These are phyloP conservation scores for Paecilomyces formosus DNA, from an alignment of 2,329 filamentous ascomycete genomes.

Conservation along the genomic window DNA sequence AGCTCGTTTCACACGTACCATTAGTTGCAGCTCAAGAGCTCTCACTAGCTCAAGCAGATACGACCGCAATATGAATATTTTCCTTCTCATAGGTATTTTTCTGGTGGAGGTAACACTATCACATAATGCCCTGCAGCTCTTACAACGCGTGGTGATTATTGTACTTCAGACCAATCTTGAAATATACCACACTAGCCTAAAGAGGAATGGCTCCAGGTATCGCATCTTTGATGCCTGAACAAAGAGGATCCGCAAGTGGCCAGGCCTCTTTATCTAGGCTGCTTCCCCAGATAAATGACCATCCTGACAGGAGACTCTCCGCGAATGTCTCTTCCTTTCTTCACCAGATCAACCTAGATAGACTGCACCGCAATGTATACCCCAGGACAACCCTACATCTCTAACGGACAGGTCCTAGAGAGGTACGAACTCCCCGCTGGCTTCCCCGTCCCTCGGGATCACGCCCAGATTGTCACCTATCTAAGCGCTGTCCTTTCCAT, in stretches of 20 bases:
- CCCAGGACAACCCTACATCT: conserved; percentile 28
- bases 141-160: not conserved
- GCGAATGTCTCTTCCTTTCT: not conserved
- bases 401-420: conserved; percentile 31
- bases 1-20: no score
- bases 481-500: not conserved
- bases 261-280: not conserved
- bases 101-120: not conserved
- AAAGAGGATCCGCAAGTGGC: not conserved
- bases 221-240: not conserved
- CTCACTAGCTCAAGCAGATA: no score
- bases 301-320: not conserved
- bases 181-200: not conserved
- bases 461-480: not conserved
- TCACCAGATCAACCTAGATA: not conserved
- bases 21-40: no score
- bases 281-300: not conserved
- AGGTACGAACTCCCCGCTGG: conserved; percentile 17
- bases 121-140: not conserved
- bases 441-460: not conserved
- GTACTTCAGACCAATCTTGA: no score
- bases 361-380: conserved; percentile 25
- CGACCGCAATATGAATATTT: no score
- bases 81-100: no score
- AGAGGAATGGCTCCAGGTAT: not conserved